Evolutionary conservation across 805 yeast genomes (phyloP).

Genomic region (Candida tallmaniae): DNA sequence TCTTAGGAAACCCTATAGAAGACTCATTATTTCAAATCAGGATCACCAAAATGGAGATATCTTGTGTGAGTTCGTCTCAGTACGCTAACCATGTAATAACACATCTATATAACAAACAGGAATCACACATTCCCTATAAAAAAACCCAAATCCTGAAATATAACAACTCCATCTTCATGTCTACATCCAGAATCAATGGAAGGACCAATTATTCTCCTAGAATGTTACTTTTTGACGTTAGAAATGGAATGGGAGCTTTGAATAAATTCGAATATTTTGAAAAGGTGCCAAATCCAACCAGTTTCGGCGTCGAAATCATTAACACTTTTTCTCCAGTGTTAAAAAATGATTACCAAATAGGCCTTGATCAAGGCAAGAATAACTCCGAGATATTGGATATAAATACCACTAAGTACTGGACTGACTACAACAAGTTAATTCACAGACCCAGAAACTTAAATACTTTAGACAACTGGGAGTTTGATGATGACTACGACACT

Average conservation of each 20-base stretch:
- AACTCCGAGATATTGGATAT: conserved; percentile 26
- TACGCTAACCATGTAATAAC: conserved; percentile 69
- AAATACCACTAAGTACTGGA: conserved; percentile 62
- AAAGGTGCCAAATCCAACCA: not conserved
- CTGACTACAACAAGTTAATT: conserved; percentile 69
- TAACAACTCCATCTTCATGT: conserved; percentile 39
- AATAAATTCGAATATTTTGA: conserved; percentile 48
- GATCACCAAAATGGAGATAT: conserved; percentile 7
- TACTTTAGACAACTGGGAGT: conserved; percentile 56
- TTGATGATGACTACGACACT: conserved; percentile 10
- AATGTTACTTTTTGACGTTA: conserved; percentile 73
- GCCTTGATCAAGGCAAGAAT: conserved; percentile 48
- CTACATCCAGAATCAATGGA: conserved; percentile 17
- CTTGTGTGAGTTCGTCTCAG: conserved; percentile 42
- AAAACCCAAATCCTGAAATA: conserved; percentile 43
- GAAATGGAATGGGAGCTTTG: conserved; percentile 72
- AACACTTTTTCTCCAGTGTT: conserved; percentile 33
- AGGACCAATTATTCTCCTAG: conserved; percentile 69
- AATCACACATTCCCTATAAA: conserved; percentile 56
- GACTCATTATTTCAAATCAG: no score
- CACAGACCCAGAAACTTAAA: conserved; percentile 58
- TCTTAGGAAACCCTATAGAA: not conserved
- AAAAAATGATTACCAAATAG: conserved; percentile 59
- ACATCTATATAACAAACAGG: conserved; percentile 80
- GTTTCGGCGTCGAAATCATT: conserved; percentile 14